A percentile compares a stretch with the other conserved stretches of the same genome.
Conservation (phyloP, 148 eudicot species). For the Rhododendron vialii region DNA sequence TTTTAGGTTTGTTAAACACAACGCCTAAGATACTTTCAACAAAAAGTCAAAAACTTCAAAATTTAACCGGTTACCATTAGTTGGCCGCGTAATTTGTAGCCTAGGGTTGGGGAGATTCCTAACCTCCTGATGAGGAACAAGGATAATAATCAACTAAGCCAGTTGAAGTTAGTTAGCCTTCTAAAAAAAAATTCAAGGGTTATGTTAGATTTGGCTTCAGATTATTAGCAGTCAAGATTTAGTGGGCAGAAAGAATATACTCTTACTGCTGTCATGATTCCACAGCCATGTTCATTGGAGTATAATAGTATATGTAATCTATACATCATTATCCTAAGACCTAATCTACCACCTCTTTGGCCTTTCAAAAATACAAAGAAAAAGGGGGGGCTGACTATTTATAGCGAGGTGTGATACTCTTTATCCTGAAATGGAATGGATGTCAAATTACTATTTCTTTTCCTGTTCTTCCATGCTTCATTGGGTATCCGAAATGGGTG, state of each 20-base stretch:
- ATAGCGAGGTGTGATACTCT: neutral
- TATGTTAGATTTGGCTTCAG: neutral
- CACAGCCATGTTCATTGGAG: neutral
- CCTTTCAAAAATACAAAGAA: neutral
- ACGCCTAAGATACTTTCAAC: neutral
- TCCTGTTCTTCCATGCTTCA: too few species aligned
- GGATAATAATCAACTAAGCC: neutral
- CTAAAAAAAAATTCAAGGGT: neutral
- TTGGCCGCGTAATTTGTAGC: neutral
- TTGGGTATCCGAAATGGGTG: neutral
- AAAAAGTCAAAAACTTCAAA: neutral
- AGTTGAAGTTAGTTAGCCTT: neutral
- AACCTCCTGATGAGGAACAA: neutral
- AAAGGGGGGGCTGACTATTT: neutral
- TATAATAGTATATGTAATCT: neutral
- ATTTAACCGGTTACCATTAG: neutral
- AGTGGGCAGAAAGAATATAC: neutral
- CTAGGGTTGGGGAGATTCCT: neutral
- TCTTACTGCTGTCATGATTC: neutral
- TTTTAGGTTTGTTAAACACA: neutral
- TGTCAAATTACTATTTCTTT: slow-evolving; percentile 2
- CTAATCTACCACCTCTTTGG: neutral
- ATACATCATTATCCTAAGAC: neutral
- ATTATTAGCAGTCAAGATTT: neutral
- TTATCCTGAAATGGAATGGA: neutral